Conservation (phyloP, 306 rosid genomes). For the Clitoria ternatea region DNA sequence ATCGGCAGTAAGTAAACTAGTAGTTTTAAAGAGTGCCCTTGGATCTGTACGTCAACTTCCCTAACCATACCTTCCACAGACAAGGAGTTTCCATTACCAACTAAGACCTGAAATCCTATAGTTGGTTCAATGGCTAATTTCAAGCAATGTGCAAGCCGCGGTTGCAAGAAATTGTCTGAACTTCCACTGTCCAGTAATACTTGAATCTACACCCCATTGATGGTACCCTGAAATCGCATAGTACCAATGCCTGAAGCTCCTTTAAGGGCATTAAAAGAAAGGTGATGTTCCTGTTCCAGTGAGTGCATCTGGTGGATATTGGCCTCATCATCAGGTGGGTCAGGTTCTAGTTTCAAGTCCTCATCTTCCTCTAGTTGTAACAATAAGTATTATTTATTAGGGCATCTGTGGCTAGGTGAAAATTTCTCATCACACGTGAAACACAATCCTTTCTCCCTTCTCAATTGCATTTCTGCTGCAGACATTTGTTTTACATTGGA, state of each 20-base stretch:
- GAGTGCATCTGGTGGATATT: neutral
- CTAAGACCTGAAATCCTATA: neutral
- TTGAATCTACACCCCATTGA: neutral
- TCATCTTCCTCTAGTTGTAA: no score
- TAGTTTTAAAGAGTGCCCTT: neutral
- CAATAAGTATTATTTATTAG: neutral
- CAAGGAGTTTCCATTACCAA: neutral
- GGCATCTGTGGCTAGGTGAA: neutral
- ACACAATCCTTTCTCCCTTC: neutral
- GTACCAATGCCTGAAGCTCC: neutral
- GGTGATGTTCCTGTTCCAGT: neutral
- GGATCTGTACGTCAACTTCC: neutral
- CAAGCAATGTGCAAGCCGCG: neutral
- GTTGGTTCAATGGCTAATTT: neutral
- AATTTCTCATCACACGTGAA: neutral
- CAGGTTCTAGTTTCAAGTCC: no score
- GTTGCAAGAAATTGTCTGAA: neutral
- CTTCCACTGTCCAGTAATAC: neutral
- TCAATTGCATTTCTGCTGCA: neutral
- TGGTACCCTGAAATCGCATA: neutral
- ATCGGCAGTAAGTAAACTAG: neutral
- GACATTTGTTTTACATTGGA: neutral
- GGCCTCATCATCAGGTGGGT: no score
- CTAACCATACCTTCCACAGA: neutral
- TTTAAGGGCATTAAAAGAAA: neutral